Base-by-base conservation (phyloP, 108 stramenopile species). In the Hondaea fermentalgiana region DNA sequence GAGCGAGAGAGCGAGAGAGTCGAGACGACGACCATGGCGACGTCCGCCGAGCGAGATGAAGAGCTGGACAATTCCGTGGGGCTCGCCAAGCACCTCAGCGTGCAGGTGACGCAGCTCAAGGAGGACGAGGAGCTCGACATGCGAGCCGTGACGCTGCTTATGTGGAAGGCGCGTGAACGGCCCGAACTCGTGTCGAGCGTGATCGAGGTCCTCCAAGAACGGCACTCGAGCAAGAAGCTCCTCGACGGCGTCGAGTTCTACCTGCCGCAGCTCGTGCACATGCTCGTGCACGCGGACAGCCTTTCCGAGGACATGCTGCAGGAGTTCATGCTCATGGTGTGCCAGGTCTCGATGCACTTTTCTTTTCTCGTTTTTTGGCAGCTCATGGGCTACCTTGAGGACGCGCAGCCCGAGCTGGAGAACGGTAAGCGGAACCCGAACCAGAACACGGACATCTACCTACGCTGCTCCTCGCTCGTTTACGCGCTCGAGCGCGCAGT, bases 241-340 rank as follows among this genome's bases (percentile, higher is more conserved):
- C 98, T 98, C 93, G 97, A 98, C 87, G 98, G 97, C 19, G 97
- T 98, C 53, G 99, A 98, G 91, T 99, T 98, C 89, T 99, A 98
- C 93, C 95, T 99, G 59, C 99, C 99, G 21, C 99, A 99, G 93
- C 93, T 99, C 88, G 98, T 98, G 8, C 99, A 99, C 92, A 98
- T 99, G 98, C 96, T 99, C 83, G 97, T 98, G 76, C 99, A 99
- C 94, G 94, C 98, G 53, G 98, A 98, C 90, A 94, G 96, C 72
- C 95, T 96, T 96, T 96, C 96, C 53, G 96, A 96, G 89, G 95
- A 96, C 53, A 95, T 96, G 72, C 92, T 99, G 88, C 98, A 98
- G 92, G 95, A 96, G 60, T 98, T 99, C 88, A 95, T 96, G 87
- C 91, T 98, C 29, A 95, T 98, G 43, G 97, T 98, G 64, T 96